Evolutionary conservation across 441 rosid species (phyloP).

Genomic region (Monsonia emarginata): DNA sequence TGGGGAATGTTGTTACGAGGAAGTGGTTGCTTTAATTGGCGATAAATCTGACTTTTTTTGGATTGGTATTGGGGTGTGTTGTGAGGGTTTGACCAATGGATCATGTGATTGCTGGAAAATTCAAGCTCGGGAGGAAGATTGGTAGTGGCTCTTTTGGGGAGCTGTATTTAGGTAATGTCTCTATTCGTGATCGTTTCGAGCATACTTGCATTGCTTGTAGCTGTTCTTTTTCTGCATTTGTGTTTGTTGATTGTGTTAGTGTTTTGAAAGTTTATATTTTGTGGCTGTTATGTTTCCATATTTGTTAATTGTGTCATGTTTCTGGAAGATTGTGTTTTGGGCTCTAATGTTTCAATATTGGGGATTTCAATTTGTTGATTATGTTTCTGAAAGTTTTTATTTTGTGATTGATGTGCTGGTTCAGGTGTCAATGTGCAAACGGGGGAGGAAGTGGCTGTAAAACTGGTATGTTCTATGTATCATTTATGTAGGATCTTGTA

Average conservation of each 20-base stretch:
- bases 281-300: no score
- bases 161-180: constrained; percentile 64
- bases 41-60: constrained; percentile 23
- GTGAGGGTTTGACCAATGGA: constrained; percentile 47
- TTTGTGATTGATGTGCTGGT: constrained; percentile 19
- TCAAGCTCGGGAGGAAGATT: constrained; percentile 87
- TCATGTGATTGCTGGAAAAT: constrained; percentile 81
- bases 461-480: constrained; percentile 49
- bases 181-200: neutral
- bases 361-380: neutral
- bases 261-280: no score
- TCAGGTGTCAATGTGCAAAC: constrained; percentile 87
- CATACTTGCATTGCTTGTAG: no score
- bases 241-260: no score
- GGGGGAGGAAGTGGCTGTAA: constrained; percentile 96
- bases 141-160: constrained; percentile 98
- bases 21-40: constrained; percentile 15
- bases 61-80: constrained; percentile 13
- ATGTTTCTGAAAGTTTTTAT: constrained; percentile 5
- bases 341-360: neutral
- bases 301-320: no score
- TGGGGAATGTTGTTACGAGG: constrained; percentile 15
- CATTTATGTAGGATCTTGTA: neutral
- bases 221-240: no score
- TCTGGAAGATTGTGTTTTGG: no score